phyloP scores from a whole-genome alignment of 345 rosid genomes.

The Viola odorata region DNA sequence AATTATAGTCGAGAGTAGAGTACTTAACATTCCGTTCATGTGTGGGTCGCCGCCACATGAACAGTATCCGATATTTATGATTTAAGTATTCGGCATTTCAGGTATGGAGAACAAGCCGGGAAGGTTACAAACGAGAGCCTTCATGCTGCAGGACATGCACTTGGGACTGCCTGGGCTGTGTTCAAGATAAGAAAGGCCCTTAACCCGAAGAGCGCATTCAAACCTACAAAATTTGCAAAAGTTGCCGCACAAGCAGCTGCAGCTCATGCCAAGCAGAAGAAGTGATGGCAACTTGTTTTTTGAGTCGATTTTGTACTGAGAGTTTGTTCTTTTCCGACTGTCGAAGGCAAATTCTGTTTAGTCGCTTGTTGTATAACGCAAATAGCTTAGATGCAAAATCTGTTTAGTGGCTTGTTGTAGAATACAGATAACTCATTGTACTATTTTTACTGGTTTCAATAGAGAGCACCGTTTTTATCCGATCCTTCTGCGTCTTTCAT shows the following conservation, averaged over 20 bases:
- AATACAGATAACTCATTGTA: no score
- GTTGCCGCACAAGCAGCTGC: constrained; percentile 50
- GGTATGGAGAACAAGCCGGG: constrained; percentile 80
- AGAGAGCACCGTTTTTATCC: no score
- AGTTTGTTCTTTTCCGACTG: neutral
- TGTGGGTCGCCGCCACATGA: neutral
- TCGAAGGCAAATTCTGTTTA: neutral
- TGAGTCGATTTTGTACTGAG: no score
- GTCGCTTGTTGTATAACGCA: no score
- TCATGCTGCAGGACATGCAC: constrained; percentile 81
- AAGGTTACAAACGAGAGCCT: constrained; percentile 65
- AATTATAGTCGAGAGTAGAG: neutral
- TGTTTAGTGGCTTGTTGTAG: no score
- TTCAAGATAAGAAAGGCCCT: constrained; percentile 84
- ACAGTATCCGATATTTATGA: neutral
- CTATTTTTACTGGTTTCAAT: no score
- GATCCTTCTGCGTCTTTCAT: no score
- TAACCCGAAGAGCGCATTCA: constrained; percentile 68
- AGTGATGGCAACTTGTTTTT: neutral
- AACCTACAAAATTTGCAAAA: constrained; percentile 61
- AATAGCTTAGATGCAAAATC: no score
- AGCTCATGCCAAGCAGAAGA: constrained; percentile 40
- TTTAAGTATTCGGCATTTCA: constrained; percentile 17
- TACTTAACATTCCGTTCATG: neutral
- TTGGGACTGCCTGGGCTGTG: constrained; percentile 93